Evolutionary conservation across 2,329 filamentous ascomycete species (phyloP).

Genomic region (Sporothrix phasma): DNA sequence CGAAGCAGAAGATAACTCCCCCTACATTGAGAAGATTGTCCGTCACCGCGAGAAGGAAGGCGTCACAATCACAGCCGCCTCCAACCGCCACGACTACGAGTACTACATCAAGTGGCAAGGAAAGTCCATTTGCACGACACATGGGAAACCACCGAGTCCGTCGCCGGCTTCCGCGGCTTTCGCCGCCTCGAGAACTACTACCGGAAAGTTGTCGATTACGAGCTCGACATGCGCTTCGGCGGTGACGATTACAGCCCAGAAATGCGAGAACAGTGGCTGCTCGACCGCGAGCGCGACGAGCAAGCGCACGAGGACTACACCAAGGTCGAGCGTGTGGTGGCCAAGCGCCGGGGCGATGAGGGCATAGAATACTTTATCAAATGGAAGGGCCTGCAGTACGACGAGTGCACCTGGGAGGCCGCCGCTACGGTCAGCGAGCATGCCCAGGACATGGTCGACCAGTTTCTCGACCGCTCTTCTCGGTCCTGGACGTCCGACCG

Average conservation of each 20-base stretch:
- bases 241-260: conserved; percentile 68
- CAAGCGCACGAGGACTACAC: conserved; percentile 85
- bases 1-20: conserved; percentile 64
- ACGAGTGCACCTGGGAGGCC: conserved; percentile 88
- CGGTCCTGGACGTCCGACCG: conserved; percentile 73
- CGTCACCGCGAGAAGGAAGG: conserved; percentile 73
- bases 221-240: conserved; percentile 66
- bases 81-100: conserved; percentile 67
- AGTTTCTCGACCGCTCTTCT: conserved; percentile 73
- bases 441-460: conserved; percentile 83
- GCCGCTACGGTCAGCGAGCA: conserved; percentile 59
- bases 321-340: conserved; percentile 87
- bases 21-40: conserved; percentile 83
- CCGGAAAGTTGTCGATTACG: conserved; percentile 68
- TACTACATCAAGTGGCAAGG: conserved; percentile 95
- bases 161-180: conserved; percentile 70
- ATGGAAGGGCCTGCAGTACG: conserved; percentile 91
- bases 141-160: conserved; percentile 73
- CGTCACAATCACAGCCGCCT: conserved; percentile 46
- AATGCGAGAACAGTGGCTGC: conserved; percentile 83
- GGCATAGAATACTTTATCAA: conserved; percentile 88
- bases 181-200: conserved; percentile 94
- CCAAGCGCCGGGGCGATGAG: conserved; percentile 67
- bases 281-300: conserved; percentile 86
- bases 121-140: conserved; percentile 93